Evolutionary conservation across 208 protist species (phyloP).

Genomic region (Acanthamoeba triangularis): DNA sequence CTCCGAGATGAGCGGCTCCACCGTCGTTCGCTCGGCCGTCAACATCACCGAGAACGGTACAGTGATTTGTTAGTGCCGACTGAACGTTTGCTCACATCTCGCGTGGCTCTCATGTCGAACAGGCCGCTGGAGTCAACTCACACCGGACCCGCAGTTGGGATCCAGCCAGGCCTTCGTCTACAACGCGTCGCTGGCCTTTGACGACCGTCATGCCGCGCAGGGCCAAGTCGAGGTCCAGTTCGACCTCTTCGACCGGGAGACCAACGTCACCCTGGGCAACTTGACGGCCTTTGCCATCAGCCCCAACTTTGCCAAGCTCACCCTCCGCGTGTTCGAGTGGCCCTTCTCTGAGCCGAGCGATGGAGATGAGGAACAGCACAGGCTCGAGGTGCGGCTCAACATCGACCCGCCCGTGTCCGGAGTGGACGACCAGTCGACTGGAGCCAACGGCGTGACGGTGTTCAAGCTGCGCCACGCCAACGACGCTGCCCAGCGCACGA

Average conservation of each 20-base stretch:
- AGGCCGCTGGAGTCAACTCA: background rate
- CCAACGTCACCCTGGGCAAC: conserved; percentile 1
- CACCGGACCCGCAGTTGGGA: background rate
- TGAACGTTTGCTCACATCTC: background rate
- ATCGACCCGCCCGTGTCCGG: background rate
- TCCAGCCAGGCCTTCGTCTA: background rate
- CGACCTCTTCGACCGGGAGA: background rate
- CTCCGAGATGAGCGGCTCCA: conserved; percentile 4
- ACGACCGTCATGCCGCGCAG: background rate
- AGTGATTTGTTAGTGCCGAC: no score
- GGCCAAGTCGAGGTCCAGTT: conserved; percentile 15
- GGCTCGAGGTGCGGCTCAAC: conserved; percentile 3
- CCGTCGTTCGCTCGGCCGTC: background rate
- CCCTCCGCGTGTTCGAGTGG: background rate
- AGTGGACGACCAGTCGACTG: background rate
- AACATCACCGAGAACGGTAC: conserved; percentile 24
- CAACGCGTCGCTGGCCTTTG: background rate
- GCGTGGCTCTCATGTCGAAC: background rate
- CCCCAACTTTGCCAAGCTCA: conserved; percentile 5
- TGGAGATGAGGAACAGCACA: background rate
- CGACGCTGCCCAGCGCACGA: background rate
- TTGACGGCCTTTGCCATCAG: conserved; percentile 3
- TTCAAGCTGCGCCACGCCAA: conserved; percentile 1
- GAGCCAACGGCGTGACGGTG: background rate
- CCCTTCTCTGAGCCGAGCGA: background rate